Conservation (phyloP, 345 rosid genomes). For the Cardiospermum halicacabum region DNA sequence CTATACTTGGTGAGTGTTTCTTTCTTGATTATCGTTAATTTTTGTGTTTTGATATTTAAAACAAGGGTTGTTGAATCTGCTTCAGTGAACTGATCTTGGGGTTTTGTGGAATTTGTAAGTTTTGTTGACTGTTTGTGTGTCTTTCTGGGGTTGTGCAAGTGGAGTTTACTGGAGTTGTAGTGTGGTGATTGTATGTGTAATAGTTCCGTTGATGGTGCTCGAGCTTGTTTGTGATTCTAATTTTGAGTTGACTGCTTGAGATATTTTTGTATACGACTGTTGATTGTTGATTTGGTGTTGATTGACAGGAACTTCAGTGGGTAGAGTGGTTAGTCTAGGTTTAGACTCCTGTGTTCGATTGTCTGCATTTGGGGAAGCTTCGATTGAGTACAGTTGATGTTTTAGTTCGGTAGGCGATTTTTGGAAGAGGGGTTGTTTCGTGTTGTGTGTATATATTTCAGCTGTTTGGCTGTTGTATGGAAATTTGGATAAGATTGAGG, state of each 20-base stretch:
- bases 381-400: background rate
- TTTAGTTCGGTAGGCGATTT: conserved; percentile 8
- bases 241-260: too few species aligned
- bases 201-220: background rate
- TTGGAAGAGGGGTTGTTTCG: background rate
- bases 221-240: conserved; percentile 15
- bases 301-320: conserved; percentile 50
- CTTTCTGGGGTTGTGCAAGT: conserved; percentile 15
- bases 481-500: conserved; percentile 25
- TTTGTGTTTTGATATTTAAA: background rate
- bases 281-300: conserved; percentile 31
- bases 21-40: background rate
- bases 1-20: conserved; percentile 23
- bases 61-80: background rate
- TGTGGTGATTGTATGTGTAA: background rate
- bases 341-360: conserved; percentile 20
- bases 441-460: conserved; percentile 14
- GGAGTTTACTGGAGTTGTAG: background rate
- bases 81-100: conserved; percentile 14
- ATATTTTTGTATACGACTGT: too few species aligned
- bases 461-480: conserved; percentile 32
- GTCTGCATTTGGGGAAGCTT: background rate
- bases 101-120: conserved; percentile 10
- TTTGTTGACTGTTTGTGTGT: conserved; percentile 4
- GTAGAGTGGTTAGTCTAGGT: conserved; percentile 31